Conservation (phyloP, 139 green algal species). For the Picochlorum sp. region DNA sequence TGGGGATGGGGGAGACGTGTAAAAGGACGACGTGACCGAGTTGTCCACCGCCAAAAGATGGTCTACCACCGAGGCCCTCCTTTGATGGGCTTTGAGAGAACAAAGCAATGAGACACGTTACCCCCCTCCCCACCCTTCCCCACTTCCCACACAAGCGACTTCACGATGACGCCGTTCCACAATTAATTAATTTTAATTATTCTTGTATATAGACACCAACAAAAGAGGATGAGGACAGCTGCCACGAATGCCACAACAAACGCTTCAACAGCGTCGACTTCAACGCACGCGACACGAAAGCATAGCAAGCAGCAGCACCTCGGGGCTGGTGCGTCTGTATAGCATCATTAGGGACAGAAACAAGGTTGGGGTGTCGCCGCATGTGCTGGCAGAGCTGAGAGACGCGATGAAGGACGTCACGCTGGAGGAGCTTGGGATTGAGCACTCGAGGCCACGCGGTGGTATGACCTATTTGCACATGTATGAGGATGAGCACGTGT, state of each 20-base stretch:
- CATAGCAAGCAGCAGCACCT: background rate
- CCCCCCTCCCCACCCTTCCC: too few species aligned
- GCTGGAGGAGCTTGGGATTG: background rate
- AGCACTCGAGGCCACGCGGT: background rate
- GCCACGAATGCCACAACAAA: too few species aligned
- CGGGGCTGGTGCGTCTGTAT: background rate
- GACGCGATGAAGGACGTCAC: background rate
- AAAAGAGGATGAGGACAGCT: too few species aligned
- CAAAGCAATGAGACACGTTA: too few species aligned
- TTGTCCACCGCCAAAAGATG: background rate
- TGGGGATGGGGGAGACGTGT: too few species aligned
- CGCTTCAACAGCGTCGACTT: conserved; percentile 10
- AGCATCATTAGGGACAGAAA: background rate
- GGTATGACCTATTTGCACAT: conserved; percentile 72
- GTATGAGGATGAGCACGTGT: conserved; percentile 62
- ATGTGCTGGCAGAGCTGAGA: conserved; percentile 2
- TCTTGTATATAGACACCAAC: too few species aligned
- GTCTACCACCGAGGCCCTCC: background rate
- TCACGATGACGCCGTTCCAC: too few species aligned
- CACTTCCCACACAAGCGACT: too few species aligned
- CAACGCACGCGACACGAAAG: conserved; percentile 20
- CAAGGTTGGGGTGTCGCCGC: background rate
- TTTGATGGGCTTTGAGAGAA: background rate
- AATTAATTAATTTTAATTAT: too few species aligned
- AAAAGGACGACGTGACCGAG: background rate